Percentiles rank a stretch among this genome's conserved stretches.
phyloP scores from a whole-genome alignment of 75 land plant species.

The Cryptomeria japonica region DNA sequence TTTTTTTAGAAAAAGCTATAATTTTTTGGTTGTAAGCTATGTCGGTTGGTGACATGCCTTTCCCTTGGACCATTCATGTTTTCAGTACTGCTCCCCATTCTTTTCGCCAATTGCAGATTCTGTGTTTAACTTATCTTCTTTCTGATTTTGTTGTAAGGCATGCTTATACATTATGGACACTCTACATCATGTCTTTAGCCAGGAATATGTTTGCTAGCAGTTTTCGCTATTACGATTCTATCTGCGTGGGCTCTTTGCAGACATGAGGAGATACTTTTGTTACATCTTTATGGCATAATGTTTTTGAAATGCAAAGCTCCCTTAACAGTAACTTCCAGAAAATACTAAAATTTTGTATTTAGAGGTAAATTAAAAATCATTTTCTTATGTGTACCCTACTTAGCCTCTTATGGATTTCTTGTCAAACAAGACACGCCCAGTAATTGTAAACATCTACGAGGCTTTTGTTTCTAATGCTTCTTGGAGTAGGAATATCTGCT shows the following conservation, averaged over 20 bases:
- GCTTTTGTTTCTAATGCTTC: neutral
- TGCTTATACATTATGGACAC: neutral
- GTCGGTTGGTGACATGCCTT: neutral
- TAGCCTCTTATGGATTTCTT: neutral
- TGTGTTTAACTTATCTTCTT: neutral
- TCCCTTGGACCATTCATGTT: neutral
- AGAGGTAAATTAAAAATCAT: neutral
- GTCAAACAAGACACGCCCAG: neutral
- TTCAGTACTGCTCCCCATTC: neutral
- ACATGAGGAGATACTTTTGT: neutral
- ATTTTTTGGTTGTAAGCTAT: conserved; percentile 3
- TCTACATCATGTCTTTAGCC: neutral
- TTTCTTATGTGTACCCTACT: neutral
- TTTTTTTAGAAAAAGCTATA: neutral
- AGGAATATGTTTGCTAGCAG: neutral
- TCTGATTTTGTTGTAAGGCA: neutral
- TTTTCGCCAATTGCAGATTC: neutral
- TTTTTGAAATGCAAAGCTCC: neutral
- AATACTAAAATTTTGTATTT: neutral
- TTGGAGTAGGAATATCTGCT: neutral
- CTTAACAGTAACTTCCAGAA: neutral
- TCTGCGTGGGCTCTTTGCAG: neutral
- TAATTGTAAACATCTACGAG: neutral
- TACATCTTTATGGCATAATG: neutral
- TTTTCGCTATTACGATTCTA: neutral